Percentiles rank a stretch among this genome's conserved stretches.
Conservation (phyloP, 495 filamentous ascomycete species). For the Xylaria bambusicola region DNA sequence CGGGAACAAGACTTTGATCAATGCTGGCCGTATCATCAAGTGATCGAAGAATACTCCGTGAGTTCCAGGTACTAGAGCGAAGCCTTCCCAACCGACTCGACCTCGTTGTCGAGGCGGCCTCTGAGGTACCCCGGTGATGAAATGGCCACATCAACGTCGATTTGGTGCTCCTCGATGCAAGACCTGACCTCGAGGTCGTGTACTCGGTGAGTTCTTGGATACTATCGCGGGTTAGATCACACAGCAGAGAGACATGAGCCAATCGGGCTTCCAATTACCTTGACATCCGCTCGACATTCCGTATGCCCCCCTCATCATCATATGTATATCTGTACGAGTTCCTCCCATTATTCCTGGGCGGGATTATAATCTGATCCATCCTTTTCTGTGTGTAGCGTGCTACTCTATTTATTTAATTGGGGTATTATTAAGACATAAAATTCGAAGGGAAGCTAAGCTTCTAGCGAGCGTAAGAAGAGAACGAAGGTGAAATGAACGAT, state of each 20-base stretch:
- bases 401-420: conserved; percentile 3
- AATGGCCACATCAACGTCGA: conserved; percentile 34
- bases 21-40: conserved; percentile 34
- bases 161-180: conserved; percentile 19
- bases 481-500: conserved; percentile 9
- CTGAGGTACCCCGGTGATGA: conserved; percentile 27
- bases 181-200: conserved; percentile 17
- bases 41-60: conserved; percentile 30
- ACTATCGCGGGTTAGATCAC: conserved; percentile 17
- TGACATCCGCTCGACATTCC: conserved; percentile 19
- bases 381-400: neutral
- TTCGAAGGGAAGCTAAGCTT: conserved; percentile 10
- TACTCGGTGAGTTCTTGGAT: conserved; percentile 22
- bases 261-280: conserved; percentile 11
- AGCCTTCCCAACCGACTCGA: conserved; percentile 30
- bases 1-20: conserved; percentile 42
- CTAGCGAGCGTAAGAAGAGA: conserved; percentile 13
- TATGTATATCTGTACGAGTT: conserved; percentile 14
- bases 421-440: conserved; percentile 20
- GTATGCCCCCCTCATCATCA: conserved; percentile 12
- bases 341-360: conserved; percentile 12
- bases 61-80: conserved; percentile 33
- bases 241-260: neutral
- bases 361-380: conserved; percentile 14
- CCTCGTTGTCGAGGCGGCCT: conserved; percentile 28